phyloP scores from a whole-genome alignment of 495 filamentous ascomycete genomes.

The Penicillium psychrofluorescens region DNA sequence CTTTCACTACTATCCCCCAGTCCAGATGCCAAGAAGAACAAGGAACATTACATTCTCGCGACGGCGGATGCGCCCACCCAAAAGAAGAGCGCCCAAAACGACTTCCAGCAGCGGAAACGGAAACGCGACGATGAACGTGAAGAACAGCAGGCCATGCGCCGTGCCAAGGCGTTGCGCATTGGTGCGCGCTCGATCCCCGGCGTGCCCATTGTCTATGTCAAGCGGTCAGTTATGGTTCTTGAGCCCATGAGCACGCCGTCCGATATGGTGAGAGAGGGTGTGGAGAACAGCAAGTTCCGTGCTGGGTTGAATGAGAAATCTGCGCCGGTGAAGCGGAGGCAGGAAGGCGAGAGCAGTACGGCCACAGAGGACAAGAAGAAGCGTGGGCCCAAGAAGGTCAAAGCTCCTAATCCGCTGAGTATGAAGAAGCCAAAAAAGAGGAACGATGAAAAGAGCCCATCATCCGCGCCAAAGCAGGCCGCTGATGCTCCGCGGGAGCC shows the following conservation, averaged over 20 bases:
- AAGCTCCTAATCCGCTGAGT: slow-evolving; percentile 83
- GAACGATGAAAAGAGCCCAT: slow-evolving; percentile 1
- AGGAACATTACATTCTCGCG: slow-evolving; percentile 84
- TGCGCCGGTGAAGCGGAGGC: slow-evolving; percentile 34
- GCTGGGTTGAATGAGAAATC: slow-evolving; percentile 52
- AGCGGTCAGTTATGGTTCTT: slow-evolving; percentile 80
- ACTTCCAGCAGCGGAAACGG: slow-evolving; percentile 15
- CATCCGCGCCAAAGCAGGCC: slow-evolving; percentile 10
- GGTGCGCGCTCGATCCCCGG: slow-evolving; percentile 49
- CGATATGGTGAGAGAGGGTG: slow-evolving; percentile 52
- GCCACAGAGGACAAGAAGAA: slow-evolving; percentile 43
- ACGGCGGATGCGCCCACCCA: slow-evolving; percentile 41
- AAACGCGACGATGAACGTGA: slow-evolving; percentile 20
- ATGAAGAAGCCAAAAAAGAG: slow-evolving; percentile 74
- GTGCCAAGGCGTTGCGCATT: slow-evolving; percentile 26
- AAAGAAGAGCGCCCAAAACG: slow-evolving; percentile 16
- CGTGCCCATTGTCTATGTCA: slow-evolving; percentile 75
- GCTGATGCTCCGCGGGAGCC: neutral
- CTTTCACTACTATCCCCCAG: slow-evolving; percentile 71
- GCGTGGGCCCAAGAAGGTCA: slow-evolving; percentile 64
- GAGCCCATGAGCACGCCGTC: slow-evolving; percentile 74
- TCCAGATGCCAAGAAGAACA: slow-evolving; percentile 55
- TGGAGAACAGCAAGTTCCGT: slow-evolving; percentile 71
- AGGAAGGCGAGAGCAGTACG: slow-evolving; percentile 21
- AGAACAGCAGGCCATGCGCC: slow-evolving; percentile 27